Percentiles rank a stretch among this genome's conserved stretches.
phyloP scores from a whole-genome alignment of 257 asterid species.

The Solanum sejunctum region DNA sequence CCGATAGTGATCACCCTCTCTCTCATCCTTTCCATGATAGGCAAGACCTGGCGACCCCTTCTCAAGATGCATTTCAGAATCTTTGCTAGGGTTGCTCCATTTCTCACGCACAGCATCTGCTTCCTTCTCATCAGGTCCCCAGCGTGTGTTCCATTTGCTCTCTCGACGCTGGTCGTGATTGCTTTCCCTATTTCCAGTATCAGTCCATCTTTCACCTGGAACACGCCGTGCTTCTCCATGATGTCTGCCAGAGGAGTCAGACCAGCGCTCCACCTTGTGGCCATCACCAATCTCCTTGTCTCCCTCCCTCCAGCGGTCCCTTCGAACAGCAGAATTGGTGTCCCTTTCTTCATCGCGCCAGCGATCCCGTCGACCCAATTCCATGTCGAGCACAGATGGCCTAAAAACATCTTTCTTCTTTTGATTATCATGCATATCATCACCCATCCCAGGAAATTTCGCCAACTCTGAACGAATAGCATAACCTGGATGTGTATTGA shows the following conservation, averaged over 20 bases:
- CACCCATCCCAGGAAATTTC: conserved; percentile 44
- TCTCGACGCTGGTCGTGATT: conserved; percentile 79
- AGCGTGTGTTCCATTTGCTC: conserved; percentile 88
- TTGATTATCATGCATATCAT: conserved; percentile 35
- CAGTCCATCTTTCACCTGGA: conserved; percentile 62
- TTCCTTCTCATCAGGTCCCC: conserved; percentile 85
- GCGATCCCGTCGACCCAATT: conserved; percentile 67
- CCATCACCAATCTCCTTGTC: conserved; percentile 53
- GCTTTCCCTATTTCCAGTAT: conserved; percentile 57
- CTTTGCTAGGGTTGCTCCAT: conserved; percentile 60
- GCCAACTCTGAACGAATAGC: conserved; percentile 27
- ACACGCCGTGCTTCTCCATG: conserved; percentile 68
- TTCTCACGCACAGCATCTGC: conserved; percentile 43
- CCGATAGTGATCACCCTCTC: conserved; percentile 64
- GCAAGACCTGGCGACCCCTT: conserved; percentile 38
- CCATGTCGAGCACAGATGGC: conserved; percentile 82
- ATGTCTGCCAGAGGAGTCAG: conserved; percentile 61
- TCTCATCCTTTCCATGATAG: conserved; percentile 66
- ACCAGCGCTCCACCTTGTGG: conserved; percentile 63
- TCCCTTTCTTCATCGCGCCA: conserved; percentile 99
- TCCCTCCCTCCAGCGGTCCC: conserved; percentile 91
- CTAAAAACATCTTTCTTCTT: conserved; percentile 88
- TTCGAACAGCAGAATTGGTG: conserved; percentile 53
- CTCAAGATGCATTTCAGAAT: conserved; percentile 39
- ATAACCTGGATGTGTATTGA: conserved; percentile 22